These are phyloP conservation scores for Pelargonium australe DNA, from an alignment of 441 rosid genomes.

Conservation along the genomic window DNA sequence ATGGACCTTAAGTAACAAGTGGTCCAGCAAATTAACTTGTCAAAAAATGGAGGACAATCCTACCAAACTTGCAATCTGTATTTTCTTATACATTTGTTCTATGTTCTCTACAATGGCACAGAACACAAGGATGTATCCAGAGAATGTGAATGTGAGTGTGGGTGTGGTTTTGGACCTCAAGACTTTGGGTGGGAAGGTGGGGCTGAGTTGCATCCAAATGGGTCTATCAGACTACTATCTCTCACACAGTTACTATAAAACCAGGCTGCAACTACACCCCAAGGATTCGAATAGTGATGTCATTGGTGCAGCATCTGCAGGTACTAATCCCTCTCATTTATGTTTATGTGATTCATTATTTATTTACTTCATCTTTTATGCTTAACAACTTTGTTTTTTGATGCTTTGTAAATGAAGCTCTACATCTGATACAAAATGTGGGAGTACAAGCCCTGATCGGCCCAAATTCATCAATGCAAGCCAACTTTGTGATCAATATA, in stretches of 20 bases:
- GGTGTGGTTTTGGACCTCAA: not conserved
- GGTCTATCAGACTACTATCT: not conserved
- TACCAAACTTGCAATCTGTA: not conserved
- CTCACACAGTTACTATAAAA: not conserved
- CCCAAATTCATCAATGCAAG: slow-evolving; percentile 42
- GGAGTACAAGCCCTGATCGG: slow-evolving; percentile 59
- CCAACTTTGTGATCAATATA: slow-evolving; percentile 38
- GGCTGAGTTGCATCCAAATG: not conserved
- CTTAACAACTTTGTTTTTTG: not conserved
- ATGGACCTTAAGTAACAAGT: not conserved
- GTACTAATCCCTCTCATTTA: not conserved
- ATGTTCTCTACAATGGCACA: slow-evolving; percentile 2
- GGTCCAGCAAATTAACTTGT: not conserved
- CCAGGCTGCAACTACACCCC: not conserved
- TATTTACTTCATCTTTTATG: too few relatives aligned
- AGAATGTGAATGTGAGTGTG: not conserved
- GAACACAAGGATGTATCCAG: not conserved
- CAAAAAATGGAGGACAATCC: not conserved
- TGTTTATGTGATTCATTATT: not conserved
- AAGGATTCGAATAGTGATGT: not conserved
- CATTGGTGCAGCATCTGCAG: not conserved
- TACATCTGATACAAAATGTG: slow-evolving; percentile 44
- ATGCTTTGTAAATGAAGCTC: slow-evolving; percentile 27
- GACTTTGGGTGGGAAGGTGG: not conserved
- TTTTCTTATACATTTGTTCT: not conserved